Evolutionary conservation across 495 filamentous ascomycete species (phyloP).

Genomic region (Penicillium steckii): DNA sequence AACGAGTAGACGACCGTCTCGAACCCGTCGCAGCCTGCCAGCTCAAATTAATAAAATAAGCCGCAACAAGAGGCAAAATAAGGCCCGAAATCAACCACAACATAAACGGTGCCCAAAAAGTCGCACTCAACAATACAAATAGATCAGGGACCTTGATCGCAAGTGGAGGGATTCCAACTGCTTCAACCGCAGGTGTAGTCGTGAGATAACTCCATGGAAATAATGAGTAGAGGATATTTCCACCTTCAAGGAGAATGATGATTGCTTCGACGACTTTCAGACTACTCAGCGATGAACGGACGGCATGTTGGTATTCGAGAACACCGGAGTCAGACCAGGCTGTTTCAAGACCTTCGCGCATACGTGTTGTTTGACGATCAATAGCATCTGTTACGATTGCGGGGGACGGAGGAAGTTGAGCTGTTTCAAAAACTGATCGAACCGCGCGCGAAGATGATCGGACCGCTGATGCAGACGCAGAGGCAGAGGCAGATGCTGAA

Average conservation of each 20-base stretch:
- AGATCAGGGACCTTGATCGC: slow-evolving; percentile 73
- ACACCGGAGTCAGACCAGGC: slow-evolving; percentile 46
- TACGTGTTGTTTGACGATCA: slow-evolving; percentile 66
- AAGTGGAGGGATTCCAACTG: slow-evolving; percentile 38
- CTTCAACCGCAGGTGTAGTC: slow-evolving; percentile 60
- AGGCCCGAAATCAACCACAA: slow-evolving; percentile 76
- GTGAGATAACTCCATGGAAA: slow-evolving; percentile 66
- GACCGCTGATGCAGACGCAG: neutral
- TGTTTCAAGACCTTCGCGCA: slow-evolving; percentile 52
- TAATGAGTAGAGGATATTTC: slow-evolving; percentile 41
- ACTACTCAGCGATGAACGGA: slow-evolving; percentile 62
- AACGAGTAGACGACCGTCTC: slow-evolving; percentile 25
- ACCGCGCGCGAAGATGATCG: slow-evolving; percentile 25
- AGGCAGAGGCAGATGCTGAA: too few species aligned
- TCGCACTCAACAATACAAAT: slow-evolving; percentile 70
- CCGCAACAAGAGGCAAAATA: slow-evolving; percentile 64
- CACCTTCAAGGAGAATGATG: slow-evolving; percentile 59
- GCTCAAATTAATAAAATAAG: slow-evolving; percentile 87
- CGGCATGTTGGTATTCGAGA: slow-evolving; percentile 43
- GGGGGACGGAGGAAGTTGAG: slow-evolving; percentile 71
- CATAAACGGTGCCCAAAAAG: slow-evolving; percentile 79
- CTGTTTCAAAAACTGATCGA: slow-evolving; percentile 50
- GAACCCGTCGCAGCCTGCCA: slow-evolving; percentile 35
- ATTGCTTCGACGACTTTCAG: slow-evolving; percentile 67
- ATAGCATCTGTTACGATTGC: slow-evolving; percentile 78